Conservation (phyloP, 768 basidiomycete species). For the Tulasnella sp. region DNA sequence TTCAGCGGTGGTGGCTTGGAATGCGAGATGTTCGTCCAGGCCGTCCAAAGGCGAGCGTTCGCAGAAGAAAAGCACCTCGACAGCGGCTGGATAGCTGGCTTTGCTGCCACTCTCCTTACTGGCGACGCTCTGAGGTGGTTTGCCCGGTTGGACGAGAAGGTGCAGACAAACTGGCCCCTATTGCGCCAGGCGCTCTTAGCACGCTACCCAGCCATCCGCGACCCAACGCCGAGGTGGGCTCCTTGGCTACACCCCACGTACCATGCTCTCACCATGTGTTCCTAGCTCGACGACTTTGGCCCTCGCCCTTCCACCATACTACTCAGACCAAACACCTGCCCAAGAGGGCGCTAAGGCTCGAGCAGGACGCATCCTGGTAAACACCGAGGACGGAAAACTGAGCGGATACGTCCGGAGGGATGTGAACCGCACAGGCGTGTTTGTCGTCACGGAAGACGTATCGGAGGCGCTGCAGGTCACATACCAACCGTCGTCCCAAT, state of each 20-base stretch:
- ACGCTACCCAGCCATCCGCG: background rate
- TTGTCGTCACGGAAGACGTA: background rate
- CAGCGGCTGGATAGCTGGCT: background rate
- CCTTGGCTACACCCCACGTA: background rate
- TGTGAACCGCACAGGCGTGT: background rate
- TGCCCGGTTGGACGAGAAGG: background rate
- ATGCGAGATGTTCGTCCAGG: background rate
- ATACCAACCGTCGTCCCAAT: background rate
- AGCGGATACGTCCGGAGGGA: background rate
- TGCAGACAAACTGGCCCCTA: background rate
- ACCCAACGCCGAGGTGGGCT: background rate
- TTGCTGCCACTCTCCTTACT: background rate
- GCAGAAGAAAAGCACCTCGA: background rate
- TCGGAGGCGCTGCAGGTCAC: background rate
- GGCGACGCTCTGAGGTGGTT: background rate
- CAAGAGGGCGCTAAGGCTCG: background rate
- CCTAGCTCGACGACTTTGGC: background rate
- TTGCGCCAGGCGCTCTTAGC: background rate
- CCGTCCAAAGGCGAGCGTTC: background rate
- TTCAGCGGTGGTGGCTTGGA: too few species aligned
- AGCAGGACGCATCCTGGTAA: background rate
- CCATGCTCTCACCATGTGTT: background rate
- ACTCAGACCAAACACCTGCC: background rate
- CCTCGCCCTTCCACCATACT: background rate
- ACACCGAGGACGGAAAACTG: background rate